Conservation (phyloP, 1,139 yeast species). For the Geotrichum fermentans region DNA sequence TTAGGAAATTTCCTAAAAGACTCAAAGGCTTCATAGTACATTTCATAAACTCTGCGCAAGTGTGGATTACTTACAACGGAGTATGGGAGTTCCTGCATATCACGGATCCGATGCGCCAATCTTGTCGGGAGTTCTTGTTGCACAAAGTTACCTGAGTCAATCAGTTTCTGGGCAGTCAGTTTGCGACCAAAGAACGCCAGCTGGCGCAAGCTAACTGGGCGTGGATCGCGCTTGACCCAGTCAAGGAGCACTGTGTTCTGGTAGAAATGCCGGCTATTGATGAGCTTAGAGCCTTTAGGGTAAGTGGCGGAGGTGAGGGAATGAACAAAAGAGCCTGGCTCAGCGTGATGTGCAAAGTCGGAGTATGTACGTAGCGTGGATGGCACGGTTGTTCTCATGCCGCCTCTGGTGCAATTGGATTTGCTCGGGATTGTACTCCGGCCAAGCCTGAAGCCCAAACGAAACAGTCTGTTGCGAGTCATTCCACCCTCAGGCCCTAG, state of each 20-base stretch:
- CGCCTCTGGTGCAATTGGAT: not conserved
- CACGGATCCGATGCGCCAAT: slow-evolving; percentile 71
- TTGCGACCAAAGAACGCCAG: slow-evolving; percentile 84
- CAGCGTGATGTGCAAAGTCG: slow-evolving; percentile 21
- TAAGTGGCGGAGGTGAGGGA: slow-evolving; percentile 26
- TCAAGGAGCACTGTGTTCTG: slow-evolving; percentile 71
- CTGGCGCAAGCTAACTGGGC: slow-evolving; percentile 83
- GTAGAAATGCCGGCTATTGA: slow-evolving; percentile 61
- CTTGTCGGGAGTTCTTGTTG: slow-evolving; percentile 79
- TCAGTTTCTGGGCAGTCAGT: slow-evolving; percentile 70
- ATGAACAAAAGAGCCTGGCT: slow-evolving; percentile 16
- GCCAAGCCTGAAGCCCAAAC: not conserved
- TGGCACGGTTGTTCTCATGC: not conserved
- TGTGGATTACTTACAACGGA: slow-evolving; percentile 81
- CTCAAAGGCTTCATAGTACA: slow-evolving; percentile 82
- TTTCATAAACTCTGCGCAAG: slow-evolving; percentile 79
- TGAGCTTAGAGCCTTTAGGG: slow-evolving; percentile 37
- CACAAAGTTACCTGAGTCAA: slow-evolving; percentile 82
- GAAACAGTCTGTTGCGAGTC: no score
- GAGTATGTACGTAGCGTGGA: slow-evolving; percentile 5
- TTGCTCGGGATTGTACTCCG: not conserved
- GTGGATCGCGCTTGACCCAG: slow-evolving; percentile 65
- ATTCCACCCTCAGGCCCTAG: no score
- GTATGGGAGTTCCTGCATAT: slow-evolving; percentile 77
- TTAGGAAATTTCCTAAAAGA: slow-evolving; percentile 68